Base-by-base conservation (phyloP, 2,329 filamentous ascomycete species). In the Colletotrichum trifolii region DNA sequence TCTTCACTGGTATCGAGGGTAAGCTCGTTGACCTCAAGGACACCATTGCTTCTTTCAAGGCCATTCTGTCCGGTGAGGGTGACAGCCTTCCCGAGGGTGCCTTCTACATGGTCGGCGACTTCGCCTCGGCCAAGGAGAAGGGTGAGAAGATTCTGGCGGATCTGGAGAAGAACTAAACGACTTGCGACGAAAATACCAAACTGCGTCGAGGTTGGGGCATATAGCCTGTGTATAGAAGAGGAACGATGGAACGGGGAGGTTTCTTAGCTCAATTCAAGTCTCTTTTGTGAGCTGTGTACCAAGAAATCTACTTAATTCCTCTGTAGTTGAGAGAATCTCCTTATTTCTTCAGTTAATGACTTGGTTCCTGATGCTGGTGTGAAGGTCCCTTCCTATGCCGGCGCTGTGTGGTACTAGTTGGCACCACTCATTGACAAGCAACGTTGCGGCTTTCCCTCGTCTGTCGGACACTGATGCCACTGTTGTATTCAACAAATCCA, bases 61-160 rank as follows among this genome's bases (percentile, higher is more conserved):
- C 92, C 75, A 98, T 97, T 82, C 90, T 97, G 78, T 88, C 85
- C 79, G 96, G 96, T 81, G 95, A 98, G 86, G 93, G 92, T 87
- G 96, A 99, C 80, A 90, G 93, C 84, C 88, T 99, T 71, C 96
- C 96, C 72, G 96, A 98, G 85, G 90, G 90, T 90, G 90, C 85
- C 80, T 86, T 97, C 90, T 97, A 97, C 91, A 97, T 97, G 94
- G 94, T 98, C 81, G 96, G 96, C 80, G 92, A 97, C 87, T 90
- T 98, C 75, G 92, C 92, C 75, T 94, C 93, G 70, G 96, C 94
- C 73, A 92, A 92, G 80, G 89, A 87, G 78, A 99, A 99, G 93
- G 96, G 95, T 86, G 94, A 97, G 90, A 97, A 98, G 94, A 98
- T 99, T 87, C 86, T 99, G 80, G 94, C 96, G 75, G 96, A 98